Conservation (phyloP, 1,284 basidiomycete genomes). For the Boletus semigastroideus region DNA sequence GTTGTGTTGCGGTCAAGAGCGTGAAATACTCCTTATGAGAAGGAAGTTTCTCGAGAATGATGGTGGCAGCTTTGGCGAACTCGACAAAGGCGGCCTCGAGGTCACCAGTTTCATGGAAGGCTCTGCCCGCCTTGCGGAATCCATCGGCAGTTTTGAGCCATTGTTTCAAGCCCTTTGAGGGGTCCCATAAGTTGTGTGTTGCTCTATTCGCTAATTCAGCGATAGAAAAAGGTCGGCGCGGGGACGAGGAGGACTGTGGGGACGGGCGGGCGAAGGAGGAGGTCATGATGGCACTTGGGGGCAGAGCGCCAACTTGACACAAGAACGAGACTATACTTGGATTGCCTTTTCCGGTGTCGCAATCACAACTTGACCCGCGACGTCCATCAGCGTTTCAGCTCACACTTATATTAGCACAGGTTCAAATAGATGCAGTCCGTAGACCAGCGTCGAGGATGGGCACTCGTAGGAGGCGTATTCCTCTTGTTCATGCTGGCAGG, state of each 20-base stretch:
- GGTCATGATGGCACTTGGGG: slow-evolving; percentile 21
- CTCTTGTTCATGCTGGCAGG: slow-evolving; percentile 58
- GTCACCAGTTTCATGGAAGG: slow-evolving; percentile 28
- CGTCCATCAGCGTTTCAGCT: neutral
- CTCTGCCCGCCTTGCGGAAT: slow-evolving; percentile 34
- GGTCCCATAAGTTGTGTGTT: slow-evolving; percentile 33
- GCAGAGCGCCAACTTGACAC: slow-evolving; percentile 14
- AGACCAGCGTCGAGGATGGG: slow-evolving; percentile 33
- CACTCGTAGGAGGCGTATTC: slow-evolving; percentile 49
- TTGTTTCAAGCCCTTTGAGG: slow-evolving; percentile 36
- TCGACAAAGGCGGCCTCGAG: slow-evolving; percentile 39
- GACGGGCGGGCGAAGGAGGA: slow-evolving; percentile 26
- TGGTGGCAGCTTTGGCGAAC: slow-evolving; percentile 41
- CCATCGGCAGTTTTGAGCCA: slow-evolving; percentile 38
- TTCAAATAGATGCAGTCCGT: slow-evolving; percentile 14
- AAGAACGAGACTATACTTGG: neutral
- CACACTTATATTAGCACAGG: neutral
- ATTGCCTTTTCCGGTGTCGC: neutral
- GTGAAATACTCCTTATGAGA: slow-evolving; percentile 38
- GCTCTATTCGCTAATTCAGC: slow-evolving; percentile 39
- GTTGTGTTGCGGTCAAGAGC: slow-evolving; percentile 36
- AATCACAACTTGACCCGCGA: slow-evolving; percentile 1
- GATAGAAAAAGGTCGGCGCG: slow-evolving; percentile 33
- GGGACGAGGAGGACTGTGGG: slow-evolving; percentile 20
- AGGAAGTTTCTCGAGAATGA: slow-evolving; percentile 44